Evolutionary conservation across 306 rosid genomes (phyloP).

Genomic region (Luffa aegyptiaca): DNA sequence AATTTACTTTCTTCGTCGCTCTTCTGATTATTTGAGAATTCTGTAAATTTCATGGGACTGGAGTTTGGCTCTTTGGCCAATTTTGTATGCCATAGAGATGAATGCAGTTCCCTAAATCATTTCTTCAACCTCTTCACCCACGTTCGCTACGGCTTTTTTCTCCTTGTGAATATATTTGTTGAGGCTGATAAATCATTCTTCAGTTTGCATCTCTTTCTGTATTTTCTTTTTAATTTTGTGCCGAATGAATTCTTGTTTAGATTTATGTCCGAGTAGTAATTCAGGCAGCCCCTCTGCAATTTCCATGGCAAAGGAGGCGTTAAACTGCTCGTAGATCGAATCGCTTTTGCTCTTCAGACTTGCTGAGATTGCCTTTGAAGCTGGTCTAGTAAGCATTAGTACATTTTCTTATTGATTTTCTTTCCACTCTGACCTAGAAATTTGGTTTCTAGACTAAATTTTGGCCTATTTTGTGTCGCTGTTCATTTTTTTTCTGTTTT

Average conservation of each 20-base stretch:
- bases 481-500: not conserved
- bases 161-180: slow-evolving; percentile 15
- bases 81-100: slow-evolving; percentile 60
- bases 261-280: slow-evolving; percentile 29
- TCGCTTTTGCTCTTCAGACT: slow-evolving; percentile 77
- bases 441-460: not conserved
- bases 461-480: not conserved
- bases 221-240: not conserved
- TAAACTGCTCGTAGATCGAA: slow-evolving; percentile 53
- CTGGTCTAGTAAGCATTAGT: slow-evolving; percentile 86
- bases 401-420: slow-evolving; percentile 11
- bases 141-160: slow-evolving; percentile 8
- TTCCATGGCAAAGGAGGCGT: slow-evolving; percentile 42
- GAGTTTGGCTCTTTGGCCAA: slow-evolving; percentile 86
- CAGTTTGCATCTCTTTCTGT: not conserved
- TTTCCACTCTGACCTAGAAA: not conserved
- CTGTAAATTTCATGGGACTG: slow-evolving; percentile 36
- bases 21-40: too few relatives aligned
- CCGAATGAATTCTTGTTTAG: not conserved
- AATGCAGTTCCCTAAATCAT: slow-evolving; percentile 67
- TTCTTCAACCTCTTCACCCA: slow-evolving; percentile 22
- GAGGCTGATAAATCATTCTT: slow-evolving; percentile 24
- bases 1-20: too few relatives aligned
- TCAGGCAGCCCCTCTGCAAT: slow-evolving; percentile 80
- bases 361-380: slow-evolving; percentile 77